Conservation (phyloP, 306 rosid species). For the Urtica urens region DNA sequence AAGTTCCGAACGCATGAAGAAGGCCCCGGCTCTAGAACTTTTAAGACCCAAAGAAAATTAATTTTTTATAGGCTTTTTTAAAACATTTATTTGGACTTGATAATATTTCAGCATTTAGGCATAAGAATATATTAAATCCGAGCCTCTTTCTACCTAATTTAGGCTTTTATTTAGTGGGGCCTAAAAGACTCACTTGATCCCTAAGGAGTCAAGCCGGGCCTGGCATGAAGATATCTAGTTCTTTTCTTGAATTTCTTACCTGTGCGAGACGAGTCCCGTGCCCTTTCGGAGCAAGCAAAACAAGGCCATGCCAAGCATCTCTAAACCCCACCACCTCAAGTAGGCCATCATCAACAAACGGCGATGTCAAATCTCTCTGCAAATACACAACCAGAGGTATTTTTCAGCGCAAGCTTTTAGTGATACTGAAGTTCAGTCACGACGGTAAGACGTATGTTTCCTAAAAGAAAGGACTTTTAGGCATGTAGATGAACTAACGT, state of each 20-base stretch:
- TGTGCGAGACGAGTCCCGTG: slow-evolving; percentile 99
- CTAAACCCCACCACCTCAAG: slow-evolving; percentile 88
- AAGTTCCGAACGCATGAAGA: neutral
- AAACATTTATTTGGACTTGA: too few relatives aligned
- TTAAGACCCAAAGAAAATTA: too few relatives aligned
- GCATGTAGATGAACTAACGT: slow-evolving; percentile 31
- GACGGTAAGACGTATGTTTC: neutral
- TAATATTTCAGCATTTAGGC: too few relatives aligned
- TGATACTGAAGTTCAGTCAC: neutral
- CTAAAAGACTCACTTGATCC: too few relatives aligned
- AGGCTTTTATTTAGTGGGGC: too few relatives aligned
- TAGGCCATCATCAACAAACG: slow-evolving; percentile 83
- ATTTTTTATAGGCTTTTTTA: too few relatives aligned
- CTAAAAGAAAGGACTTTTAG: neutral
- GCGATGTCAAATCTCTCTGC: slow-evolving; percentile 67
- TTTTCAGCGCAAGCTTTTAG: slow-evolving; percentile 6
- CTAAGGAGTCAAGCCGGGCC: too few relatives aligned
- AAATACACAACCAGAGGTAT: slow-evolving; percentile 11
- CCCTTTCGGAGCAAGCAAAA: slow-evolving; percentile 80
- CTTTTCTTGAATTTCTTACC: slow-evolving; percentile 48
- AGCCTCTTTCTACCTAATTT: too few relatives aligned
- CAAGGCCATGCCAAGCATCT: slow-evolving; percentile 98
- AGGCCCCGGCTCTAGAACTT: too few relatives aligned
- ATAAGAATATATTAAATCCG: too few relatives aligned
- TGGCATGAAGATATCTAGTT: too few relatives aligned